Percentiles rank a stretch among this genome's conserved stretches.
These are phyloP conservation scores for Purpureocillium lavendulum DNA, from an alignment of 2,329 filamentous ascomycete species.

Conservation along the genomic window DNA sequence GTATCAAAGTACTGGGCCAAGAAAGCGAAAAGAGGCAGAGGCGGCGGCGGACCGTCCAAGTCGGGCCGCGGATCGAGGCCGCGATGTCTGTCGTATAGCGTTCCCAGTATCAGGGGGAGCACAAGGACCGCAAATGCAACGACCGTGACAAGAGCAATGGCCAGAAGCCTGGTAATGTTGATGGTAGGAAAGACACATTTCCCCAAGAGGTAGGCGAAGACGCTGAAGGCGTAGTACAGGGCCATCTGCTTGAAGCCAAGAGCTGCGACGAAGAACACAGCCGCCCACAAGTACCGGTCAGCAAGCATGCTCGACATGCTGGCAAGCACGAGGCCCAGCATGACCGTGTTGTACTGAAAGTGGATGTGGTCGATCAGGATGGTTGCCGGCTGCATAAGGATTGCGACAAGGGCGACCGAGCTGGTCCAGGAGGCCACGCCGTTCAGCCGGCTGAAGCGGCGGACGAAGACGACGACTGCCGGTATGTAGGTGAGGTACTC, in stretches of 20 bases:
- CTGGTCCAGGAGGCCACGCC: slow-evolving; percentile 74
- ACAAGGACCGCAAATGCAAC: slow-evolving; percentile 68
- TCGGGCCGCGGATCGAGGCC: slow-evolving; percentile 51
- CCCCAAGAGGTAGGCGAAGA: slow-evolving; percentile 87
- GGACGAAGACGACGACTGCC: slow-evolving; percentile 74
- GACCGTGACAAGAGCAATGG: slow-evolving; percentile 66
- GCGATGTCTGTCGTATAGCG: slow-evolving; percentile 58
- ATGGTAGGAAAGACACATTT: slow-evolving; percentile 71
- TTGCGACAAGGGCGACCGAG: slow-evolving; percentile 77
- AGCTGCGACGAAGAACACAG: slow-evolving; percentile 86
- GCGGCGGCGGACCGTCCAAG: slow-evolving; percentile 47
- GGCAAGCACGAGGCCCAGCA: slow-evolving; percentile 84
- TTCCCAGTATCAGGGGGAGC: slow-evolving; percentile 65
- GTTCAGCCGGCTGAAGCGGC: slow-evolving; percentile 68
- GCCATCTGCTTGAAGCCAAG: slow-evolving; percentile 99
- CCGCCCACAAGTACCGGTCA: slow-evolving; percentile 77
- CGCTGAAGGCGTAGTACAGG: slow-evolving; percentile 86
- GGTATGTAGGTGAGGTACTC: slow-evolving; percentile 89
- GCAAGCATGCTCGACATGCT: slow-evolving; percentile 85
- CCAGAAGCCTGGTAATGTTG: slow-evolving; percentile 59
- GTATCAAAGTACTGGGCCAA: slow-evolving; percentile 52
- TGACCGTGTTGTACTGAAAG: slow-evolving; percentile 98
- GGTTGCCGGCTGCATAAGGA: slow-evolving; percentile 84
- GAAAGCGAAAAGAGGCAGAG: slow-evolving; percentile 54
- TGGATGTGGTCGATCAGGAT: slow-evolving; percentile 92